Percentiles rank a stretch among this genome's conserved stretches.
Evolutionary conservation across 2,329 filamentous ascomycete genomes (phyloP).

Genomic region (Monosporascus ibericus): DNA sequence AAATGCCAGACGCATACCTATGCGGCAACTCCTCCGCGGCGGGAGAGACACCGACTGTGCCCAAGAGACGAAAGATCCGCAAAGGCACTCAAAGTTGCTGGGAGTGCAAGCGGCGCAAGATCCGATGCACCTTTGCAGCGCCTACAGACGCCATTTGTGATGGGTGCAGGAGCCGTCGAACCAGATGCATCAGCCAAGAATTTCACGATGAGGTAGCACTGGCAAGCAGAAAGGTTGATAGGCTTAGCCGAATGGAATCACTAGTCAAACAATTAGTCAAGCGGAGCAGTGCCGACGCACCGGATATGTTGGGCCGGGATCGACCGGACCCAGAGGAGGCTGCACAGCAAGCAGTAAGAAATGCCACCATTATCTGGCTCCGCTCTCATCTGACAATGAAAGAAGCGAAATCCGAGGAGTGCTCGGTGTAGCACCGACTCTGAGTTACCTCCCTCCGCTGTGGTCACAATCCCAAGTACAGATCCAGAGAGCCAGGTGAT

Average conservation of each 20-base stretch:
- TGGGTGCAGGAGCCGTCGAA: slow-evolving; percentile 37
- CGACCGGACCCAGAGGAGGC: not conserved
- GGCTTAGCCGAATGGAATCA: slow-evolving; percentile 30
- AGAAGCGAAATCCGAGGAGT: not conserved
- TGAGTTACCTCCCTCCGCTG: not conserved
- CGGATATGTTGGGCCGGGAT: not conserved
- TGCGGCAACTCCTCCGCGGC: slow-evolving; percentile 1
- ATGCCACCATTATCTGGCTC: not conserved
- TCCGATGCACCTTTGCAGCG: slow-evolving; percentile 39
- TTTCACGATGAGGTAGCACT: slow-evolving; percentile 27
- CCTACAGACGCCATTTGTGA: slow-evolving; percentile 34
- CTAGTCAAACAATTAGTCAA: slow-evolving; percentile 25
- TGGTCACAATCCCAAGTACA: not conserved
- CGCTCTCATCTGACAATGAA: not conserved
- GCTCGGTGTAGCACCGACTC: too few species aligned
- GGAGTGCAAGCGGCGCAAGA: slow-evolving; percentile 53
- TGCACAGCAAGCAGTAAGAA: not conserved
- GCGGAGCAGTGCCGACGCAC: not conserved
- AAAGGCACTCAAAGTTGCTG: slow-evolving; percentile 54
- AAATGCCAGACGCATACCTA: too few species aligned
- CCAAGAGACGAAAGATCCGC: slow-evolving; percentile 36
- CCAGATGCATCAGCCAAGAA: slow-evolving; percentile 43
- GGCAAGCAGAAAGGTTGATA: slow-evolving; percentile 18
- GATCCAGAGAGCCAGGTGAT: slow-evolving; percentile 1
- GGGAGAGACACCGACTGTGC: not conserved